Base-by-base conservation (phyloP, 805 yeast species). In the Candida tibetensis region DNA sequence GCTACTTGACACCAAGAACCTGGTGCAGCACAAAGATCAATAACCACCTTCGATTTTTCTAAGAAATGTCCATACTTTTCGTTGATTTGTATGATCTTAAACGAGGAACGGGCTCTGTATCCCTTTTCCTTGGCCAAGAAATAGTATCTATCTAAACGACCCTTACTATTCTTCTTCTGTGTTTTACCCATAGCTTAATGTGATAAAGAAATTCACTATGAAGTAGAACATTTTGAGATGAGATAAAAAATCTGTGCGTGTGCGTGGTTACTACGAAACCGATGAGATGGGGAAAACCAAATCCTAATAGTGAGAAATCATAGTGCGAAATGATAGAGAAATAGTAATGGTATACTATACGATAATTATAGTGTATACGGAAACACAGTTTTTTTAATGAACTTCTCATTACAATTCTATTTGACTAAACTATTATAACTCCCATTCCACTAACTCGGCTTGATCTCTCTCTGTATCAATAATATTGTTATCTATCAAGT, bases 1-100 rank as follows among this genome's bases (percentile, higher is more conserved):
- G 99, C 99, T 30, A 93, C 98, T 69, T 93, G 99, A 76, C 99
- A 93, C 99, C 99, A 93, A 3, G 97, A 88, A 40, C 99, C 99
- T 29, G 98, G 98, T 8, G 99, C 99, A 37, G 98, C 98, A 82
- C 99, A 93, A 52, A 93, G 73, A 76, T 93, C 99, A 36, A 93
- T 86, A 30, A 93, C 96, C 30, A 93, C 98, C 62, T 88, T 93
- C 14, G 96, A 87, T 58, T 87, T 85, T 52, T 90, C 96, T 37
- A 90, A 68, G 60, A 93, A 93, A 64, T 90, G 96, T 25, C 97
- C 97, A 72, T 80, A 93, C 61, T 93, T 93, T 59, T 93, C 96
- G 67, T 93, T 93, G 44, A 93, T 86, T 63, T 93, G 99, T 43
- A 93, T 74, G 51, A 93, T 77, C 62, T 93, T 93, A 70, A 93